These are phyloP conservation scores for Akebia trifoliata DNA, from an alignment of 164 flowering plant genomes.

Conservation along the genomic window DNA sequence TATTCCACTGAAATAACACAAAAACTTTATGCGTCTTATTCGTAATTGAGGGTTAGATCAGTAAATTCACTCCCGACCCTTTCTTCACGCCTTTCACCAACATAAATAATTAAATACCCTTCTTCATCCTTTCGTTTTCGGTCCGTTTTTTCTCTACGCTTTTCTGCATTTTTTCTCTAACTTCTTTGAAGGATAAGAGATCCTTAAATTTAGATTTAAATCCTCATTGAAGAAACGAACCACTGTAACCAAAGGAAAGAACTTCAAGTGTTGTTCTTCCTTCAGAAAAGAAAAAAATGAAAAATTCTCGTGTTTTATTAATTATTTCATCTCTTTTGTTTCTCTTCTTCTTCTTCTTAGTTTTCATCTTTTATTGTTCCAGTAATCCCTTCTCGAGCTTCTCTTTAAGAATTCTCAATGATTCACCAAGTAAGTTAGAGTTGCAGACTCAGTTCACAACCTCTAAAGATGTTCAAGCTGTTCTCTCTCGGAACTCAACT, in stretches of 20 bases:
- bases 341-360: background rate
- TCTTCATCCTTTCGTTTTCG: no score
- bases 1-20: no score
- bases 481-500: background rate
- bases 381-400: background rate
- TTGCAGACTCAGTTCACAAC: constrained; percentile 10
- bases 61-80: no score
- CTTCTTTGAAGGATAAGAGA: background rate
- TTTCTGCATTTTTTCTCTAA: background rate
- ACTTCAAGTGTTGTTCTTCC: background rate
- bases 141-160: no score
- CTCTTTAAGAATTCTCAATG: background rate
- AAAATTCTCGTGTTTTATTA: background rate
- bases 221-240: background rate
- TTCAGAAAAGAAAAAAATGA: background rate
- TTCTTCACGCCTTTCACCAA: no score
- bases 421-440: constrained; percentile 1
- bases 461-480: constrained; percentile 12
- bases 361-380: no score
- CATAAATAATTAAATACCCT: no score
- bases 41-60: no score
- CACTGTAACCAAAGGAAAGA: constrained; percentile 7
- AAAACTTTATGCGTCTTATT: no score
- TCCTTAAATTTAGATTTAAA: background rate
- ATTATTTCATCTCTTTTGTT: background rate